Evolutionary conservation across 148 eudicot genomes (phyloP), one percentile per base, ranked within the genome.

Genomic region (Salicornia ramosissima): DNA sequence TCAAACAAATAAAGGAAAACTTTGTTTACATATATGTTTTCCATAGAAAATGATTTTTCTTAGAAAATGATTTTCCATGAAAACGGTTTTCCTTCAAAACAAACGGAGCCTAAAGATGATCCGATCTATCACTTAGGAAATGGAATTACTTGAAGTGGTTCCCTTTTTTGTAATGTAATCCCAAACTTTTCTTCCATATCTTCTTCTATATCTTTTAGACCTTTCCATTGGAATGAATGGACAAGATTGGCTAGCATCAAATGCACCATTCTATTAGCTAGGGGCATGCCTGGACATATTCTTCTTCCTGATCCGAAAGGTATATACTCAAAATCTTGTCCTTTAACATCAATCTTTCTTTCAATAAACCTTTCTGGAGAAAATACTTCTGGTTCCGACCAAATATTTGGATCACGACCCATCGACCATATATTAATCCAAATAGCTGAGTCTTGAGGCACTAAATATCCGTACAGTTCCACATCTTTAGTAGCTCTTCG

Each of bases 341-440:
- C 70, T 66, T 31, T 77, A 0, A 61, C 0, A 34, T 80, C 72
- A 34, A 69, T 70, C 46, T 60, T 46, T 1, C 10, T 40, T 0
- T 72, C 78, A 1, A 66, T 2, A 34, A 80, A 80, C 51, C 83
- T 52, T 40, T 80, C 80, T 0, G 80, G 80, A 16, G 15, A 0
- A 65, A 80, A 80, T 1, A 62, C 40, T 14, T 58, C 51, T 8
- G 75, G 70, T 24, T 77, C 36, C 1, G 62, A 2, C 83, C 83
- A 80, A 2, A 65, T 30, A 26, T 12, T 45, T 30, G 80, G 64
- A 30, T 73, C 72, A 1, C 61, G 75, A 1, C 72, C 74, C 10
- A 76, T 73, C 2, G 75, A 65, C 83, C 83, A 80, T 70, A 77
- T 53, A 54, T 80, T 77, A 6, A 80, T 78, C 71, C 71, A 69